Evolutionary conservation across 2,329 filamentous ascomycete species (phyloP), one percentile per base, ranked within the genome.

Genomic region (Hirsutella thompsonii): DNA sequence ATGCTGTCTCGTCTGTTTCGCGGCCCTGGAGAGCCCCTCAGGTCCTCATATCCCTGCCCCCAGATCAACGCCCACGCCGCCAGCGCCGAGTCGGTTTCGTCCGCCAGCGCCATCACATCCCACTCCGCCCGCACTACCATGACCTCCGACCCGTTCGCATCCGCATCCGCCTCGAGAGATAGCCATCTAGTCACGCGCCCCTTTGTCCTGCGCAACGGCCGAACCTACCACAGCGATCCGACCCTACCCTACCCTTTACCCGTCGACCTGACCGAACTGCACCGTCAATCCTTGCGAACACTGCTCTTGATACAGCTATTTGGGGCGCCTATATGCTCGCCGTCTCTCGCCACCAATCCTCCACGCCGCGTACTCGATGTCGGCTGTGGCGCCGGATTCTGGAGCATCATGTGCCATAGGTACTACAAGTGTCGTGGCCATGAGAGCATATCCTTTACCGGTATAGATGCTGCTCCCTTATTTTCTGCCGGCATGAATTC

Each of bases 321-420:
- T 52, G 86, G 87, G 36, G 78, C 78, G 10, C 83, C 87, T 0
- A 73, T 92, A 42, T 89, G 83, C 60, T 83, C 81, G 8, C 80
- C 82, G 1, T 68, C 69, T 23, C 71, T 86, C 41, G 64, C 70
- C 35, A 70, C 76, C 47, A 76, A 76, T 37, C 79, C 84, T 18
- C 89, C 89, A 0, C 72, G 72, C 52, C 80, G 79, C 48, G 81
- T 96, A 21, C 70, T 96, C 20, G 90, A 96, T 55, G 63, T 95
- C 28, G 88, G 81, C 23, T 96, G 90, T 59, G 89, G 89, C 16
- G 83, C 83, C 18, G 90, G 79, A 20, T 84, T 93, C 56, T 95
- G 89, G 89, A 89, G 84, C 51, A 81, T 84, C 61, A 79, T 87
- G 67, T 93, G 86, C 58, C 83, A 94, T 58, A 77, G 85, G 29